Base-by-base conservation (phyloP, 2,329 filamentous ascomycete species). In the Cercospora janseana region DNA sequence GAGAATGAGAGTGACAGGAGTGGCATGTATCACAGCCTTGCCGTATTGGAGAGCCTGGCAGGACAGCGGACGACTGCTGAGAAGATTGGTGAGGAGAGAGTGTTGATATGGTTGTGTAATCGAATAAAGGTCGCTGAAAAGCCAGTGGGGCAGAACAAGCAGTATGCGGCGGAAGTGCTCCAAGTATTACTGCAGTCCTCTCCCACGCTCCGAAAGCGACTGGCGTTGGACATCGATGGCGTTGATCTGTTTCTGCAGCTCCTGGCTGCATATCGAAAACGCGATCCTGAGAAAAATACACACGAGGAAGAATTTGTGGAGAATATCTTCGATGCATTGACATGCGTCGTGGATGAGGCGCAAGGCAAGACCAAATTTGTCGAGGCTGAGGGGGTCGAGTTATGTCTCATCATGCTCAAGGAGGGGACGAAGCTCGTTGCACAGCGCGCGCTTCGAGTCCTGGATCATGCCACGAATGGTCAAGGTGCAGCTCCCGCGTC, bases 291-390 rank as follows among this genome's bases (percentile, higher is more conserved):
- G 41, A 92, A 87, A 64, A 88, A 90, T 51, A 83, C 85, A 24
- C 85, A 93, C 43, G 93, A 97, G 68, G 91, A 95, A 66, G 93
- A 98, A 71, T 96, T 88, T 66, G 87, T 94, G 66, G 89, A 95
- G 69, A 95, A 98, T 59, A 66, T 96, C 0, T 98, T 98, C 67
- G 91, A 95, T 64, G 82, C 85, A 1, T 67, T 97, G 13, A 87
- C 88, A 1, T 94, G 87, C 60, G 72, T 95, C 1, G 86, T 85
- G 0, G 87, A 95, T 60, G 86, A 89, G 51, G 68, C 77, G 0
- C 70, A 78, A 4, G 91, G 91, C 4, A 96, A 96, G 68, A 64
- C 72, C 7, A 88, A 88, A 52, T 93, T 97, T 55, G 66, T 95
- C 26, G 87, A 93, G 60, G 90, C 88, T 1, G 93, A 98, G 72